These are phyloP conservation scores for Sextonia rubra DNA, from an alignment of 164 flowering plant genomes.

Conservation along the genomic window DNA sequence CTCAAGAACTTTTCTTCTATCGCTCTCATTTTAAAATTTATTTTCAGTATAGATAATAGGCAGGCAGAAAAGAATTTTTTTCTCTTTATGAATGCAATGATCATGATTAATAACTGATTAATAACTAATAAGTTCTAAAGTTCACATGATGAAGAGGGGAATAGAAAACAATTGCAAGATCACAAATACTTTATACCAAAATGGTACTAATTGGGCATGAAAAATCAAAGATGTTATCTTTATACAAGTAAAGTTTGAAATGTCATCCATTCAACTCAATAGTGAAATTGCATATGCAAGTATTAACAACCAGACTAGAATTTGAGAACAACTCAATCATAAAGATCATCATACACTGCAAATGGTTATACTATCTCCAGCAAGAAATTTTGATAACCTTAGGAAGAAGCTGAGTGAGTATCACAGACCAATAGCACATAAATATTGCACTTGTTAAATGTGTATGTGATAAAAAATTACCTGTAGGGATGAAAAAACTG, in stretches of 20 bases:
- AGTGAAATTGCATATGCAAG: neutral
- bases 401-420: neutral
- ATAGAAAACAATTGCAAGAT: neutral
- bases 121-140: neutral
- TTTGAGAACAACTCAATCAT: neutral
- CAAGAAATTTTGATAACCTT: neutral
- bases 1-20: neutral
- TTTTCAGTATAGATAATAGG: too few relatives aligned
- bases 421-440: too few relatives aligned
- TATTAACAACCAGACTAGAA: neutral
- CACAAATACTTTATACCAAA: neutral
- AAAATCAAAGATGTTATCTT: neutral
- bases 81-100: neutral
- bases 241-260: neutral
- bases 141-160: neutral
- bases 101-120: neutral
- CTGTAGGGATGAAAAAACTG: conserved; percentile 58
- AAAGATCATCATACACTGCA: neutral
- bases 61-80: neutral
- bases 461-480: conserved; percentile 23
- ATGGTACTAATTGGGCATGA: neutral
- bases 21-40: neutral
- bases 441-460: neutral
- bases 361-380: too few relatives aligned
- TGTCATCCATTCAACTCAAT: neutral